These are phyloP conservation scores for Candida saitoana DNA, from an alignment of 805 yeast genomes.

Conservation along the genomic window DNA sequence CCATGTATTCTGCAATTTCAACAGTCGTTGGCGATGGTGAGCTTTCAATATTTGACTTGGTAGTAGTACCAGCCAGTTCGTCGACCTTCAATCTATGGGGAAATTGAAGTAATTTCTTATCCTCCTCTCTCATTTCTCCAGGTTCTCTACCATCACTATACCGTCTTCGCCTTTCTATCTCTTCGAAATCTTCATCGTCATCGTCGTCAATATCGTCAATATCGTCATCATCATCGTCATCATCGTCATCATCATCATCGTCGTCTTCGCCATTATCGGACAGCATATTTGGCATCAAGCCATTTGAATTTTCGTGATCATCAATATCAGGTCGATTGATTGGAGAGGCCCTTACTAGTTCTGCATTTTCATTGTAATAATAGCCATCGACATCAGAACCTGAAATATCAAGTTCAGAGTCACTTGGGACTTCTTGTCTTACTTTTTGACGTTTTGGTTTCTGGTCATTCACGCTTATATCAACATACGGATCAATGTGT, in stretches of 20 bases:
- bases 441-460: slow-evolving; percentile 4
- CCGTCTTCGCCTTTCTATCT: slow-evolving; percentile 2
- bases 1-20: slow-evolving; percentile 3
- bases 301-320: slow-evolving; percentile 6
- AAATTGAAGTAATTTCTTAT: slow-evolving; percentile 4
- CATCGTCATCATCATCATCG: slow-evolving; percentile 3
- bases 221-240: slow-evolving; percentile 1
- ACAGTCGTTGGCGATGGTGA: background rate
- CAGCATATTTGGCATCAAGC: background rate
- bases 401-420: background rate
- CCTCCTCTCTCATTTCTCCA: background rate
- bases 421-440: background rate
- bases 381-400: slow-evolving; percentile 2
- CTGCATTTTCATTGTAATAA: background rate
- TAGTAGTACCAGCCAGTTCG: background rate
- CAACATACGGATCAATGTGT: slow-evolving; percentile 32
- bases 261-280: slow-evolving; percentile 1
- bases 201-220: slow-evolving; percentile 2
- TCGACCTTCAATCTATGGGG: slow-evolving; percentile 7
- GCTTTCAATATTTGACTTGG: background rate
- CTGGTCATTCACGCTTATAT: slow-evolving; percentile 26
- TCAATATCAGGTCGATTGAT: background rate
- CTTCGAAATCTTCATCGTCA: background rate
- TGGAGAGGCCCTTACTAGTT: slow-evolving; percentile 3
- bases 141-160: slow-evolving; percentile 1